These are phyloP conservation scores for Colletotrichum lentis DNA, from an alignment of 2,329 filamentous ascomycete species.

Conservation along the genomic window DNA sequence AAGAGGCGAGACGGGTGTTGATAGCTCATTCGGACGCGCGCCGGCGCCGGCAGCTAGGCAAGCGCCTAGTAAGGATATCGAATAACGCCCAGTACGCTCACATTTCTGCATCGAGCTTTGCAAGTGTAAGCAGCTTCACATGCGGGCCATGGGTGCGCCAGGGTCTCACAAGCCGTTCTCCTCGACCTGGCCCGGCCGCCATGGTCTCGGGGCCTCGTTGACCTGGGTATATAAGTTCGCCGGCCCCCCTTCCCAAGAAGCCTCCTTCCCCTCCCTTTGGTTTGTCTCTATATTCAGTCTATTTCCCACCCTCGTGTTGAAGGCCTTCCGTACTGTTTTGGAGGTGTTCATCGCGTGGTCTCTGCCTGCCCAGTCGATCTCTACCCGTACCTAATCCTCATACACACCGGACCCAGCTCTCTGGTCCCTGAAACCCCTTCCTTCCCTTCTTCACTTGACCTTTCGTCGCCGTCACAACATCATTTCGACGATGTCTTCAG, in stretches of 20 bases:
- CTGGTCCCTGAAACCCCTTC: constrained; percentile 18
- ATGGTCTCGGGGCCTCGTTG: constrained; percentile 14
- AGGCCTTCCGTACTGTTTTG: constrained; percentile 11
- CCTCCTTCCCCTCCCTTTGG: background rate
- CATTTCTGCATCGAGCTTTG: constrained; percentile 26
- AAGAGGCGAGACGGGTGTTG: constrained; percentile 8
- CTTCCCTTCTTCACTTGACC: constrained; percentile 10
- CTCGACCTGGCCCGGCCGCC: constrained; percentile 26
- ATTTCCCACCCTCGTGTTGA: constrained; percentile 16
- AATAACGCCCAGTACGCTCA: background rate
- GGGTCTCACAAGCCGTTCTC: constrained; percentile 21
- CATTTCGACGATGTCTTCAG: constrained; percentile 27
- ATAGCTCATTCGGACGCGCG: constrained; percentile 5
- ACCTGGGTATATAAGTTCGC: constrained; percentile 30
- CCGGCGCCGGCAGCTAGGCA: constrained; percentile 30
- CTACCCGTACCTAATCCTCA: constrained; percentile 17
- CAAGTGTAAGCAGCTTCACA: constrained; percentile 27
- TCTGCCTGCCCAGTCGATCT: constrained; percentile 29
- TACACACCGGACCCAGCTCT: constrained; percentile 14
- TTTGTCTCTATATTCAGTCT: constrained; percentile 15
- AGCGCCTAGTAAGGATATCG: constrained; percentile 23
- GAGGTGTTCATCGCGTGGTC: constrained; percentile 9
- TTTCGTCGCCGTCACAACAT: background rate
- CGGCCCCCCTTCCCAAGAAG: constrained; percentile 11
- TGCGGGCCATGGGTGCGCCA: constrained; percentile 28